Evolutionary conservation across 345 rosid genomes (phyloP).

Genomic region (Nephelium lappaceum): DNA sequence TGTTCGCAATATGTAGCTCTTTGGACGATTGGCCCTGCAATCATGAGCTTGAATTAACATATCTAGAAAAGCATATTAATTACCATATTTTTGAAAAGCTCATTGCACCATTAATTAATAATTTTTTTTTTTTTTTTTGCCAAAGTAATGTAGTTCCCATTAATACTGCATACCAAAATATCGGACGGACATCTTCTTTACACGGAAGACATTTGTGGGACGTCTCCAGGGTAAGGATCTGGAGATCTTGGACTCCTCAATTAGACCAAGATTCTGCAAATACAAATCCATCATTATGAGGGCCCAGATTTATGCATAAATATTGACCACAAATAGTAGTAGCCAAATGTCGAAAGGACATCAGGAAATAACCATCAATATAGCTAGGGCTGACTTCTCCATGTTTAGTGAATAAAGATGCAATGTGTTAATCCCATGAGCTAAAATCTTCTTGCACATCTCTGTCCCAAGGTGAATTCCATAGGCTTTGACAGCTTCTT

Average conservation of each 20-base stretch:
- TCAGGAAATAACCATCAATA: constrained; percentile 59
- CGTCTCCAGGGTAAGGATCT: constrained; percentile 93
- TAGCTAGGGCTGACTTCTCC: constrained; percentile 95
- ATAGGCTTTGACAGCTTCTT: constrained; percentile 90
- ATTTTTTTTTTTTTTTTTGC: background rate
- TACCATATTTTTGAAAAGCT: background rate
- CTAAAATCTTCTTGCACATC: constrained; percentile 93
- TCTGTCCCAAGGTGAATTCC: constrained; percentile 97
- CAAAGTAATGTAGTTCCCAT: background rate
- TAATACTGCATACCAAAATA: constrained; percentile 69
- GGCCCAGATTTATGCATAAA: background rate
- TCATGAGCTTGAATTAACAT: constrained; percentile 22
- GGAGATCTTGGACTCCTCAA: constrained; percentile 83
- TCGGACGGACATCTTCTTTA: constrained; percentile 95
- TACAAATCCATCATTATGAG: constrained; percentile 32
- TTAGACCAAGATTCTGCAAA: constrained; percentile 87
- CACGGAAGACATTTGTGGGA: constrained; percentile 88
- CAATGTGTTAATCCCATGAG: constrained; percentile 82
- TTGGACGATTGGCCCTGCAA: constrained; percentile 97
- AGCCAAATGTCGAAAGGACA: background rate
- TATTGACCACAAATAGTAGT: background rate
- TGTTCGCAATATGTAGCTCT: constrained; percentile 93
- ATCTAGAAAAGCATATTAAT: constrained; percentile 3
- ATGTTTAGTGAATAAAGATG: constrained; percentile 93
- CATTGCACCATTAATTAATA: background rate